Percentiles rank a stretch among this genome's conserved stretches.
Conservation (phyloP, 208 protist genomes). For the Trypanosoma scelopori region DNA sequence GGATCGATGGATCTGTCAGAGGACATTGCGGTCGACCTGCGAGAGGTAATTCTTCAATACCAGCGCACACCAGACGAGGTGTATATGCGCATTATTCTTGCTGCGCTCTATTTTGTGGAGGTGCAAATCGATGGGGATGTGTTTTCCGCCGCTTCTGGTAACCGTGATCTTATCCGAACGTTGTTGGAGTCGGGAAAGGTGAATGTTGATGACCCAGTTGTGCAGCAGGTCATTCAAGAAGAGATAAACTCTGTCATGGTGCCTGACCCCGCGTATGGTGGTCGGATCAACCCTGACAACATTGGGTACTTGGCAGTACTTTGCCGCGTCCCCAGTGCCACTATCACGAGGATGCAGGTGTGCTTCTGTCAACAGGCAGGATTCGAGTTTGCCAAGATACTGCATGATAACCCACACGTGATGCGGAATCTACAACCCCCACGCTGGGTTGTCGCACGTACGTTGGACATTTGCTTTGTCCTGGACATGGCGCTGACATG, state of each 20-base stretch:
- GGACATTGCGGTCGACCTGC: conserved; percentile 68
- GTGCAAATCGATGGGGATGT: conserved; percentile 57
- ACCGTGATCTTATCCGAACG: conserved; percentile 56
- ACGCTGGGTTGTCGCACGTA: conserved; percentile 22
- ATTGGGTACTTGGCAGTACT: conserved; percentile 67
- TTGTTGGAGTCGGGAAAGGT: conserved; percentile 66
- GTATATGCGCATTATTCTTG: conserved; percentile 84
- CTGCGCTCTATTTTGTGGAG: conserved; percentile 61
- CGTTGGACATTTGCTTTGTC: conserved; percentile 33
- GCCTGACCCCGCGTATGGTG: conserved; percentile 42
- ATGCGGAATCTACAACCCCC: conserved; percentile 36
- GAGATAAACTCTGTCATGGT: conserved; percentile 65
- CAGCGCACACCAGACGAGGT: conserved; percentile 61
- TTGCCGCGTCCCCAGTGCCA: conserved; percentile 50
- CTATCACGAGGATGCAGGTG: conserved; percentile 64
- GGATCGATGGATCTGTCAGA: conserved; percentile 15
- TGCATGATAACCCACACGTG: conserved; percentile 74
- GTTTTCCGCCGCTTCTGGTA: conserved; percentile 53
- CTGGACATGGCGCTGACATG: conserved; percentile 50
- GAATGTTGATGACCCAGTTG: conserved; percentile 47
- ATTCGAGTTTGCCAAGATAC: conserved; percentile 79
- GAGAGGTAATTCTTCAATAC: conserved; percentile 71
- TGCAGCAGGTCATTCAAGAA: conserved; percentile 64
- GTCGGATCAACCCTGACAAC: conserved; percentile 45
- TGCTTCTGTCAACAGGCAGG: conserved; percentile 72